A percentile compares a stretch with the other conserved stretches of the same genome.
Conservation (phyloP, 2,329 filamentous ascomycete genomes). For the Fusarium nodosum region DNA sequence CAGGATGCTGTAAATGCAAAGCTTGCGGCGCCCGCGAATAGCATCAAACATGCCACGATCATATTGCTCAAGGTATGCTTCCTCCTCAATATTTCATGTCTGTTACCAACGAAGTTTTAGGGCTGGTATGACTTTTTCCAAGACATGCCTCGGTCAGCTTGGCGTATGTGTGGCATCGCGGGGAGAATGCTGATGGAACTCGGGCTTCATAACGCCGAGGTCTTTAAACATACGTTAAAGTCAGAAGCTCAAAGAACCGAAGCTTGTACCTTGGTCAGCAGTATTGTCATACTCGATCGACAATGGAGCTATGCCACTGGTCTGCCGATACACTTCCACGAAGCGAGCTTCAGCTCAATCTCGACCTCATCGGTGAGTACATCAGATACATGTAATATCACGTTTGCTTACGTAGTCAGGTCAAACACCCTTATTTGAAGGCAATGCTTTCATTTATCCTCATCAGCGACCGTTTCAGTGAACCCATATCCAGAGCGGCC, state of each 20-base stretch:
- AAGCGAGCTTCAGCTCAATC: constrained; percentile 33
- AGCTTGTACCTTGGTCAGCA: constrained; percentile 24
- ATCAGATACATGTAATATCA: rapidly evolving
- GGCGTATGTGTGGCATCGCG: constrained; percentile 50
- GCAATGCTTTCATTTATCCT: constrained; percentile 38
- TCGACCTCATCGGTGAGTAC: constrained; percentile 26
- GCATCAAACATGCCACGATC: constrained; percentile 32
- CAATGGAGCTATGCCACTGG: constrained; percentile 40
- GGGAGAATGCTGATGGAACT: constrained; percentile 50
- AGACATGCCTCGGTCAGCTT: constrained; percentile 43
- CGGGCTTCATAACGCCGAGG: constrained; percentile 48
- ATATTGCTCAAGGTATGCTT: constrained; percentile 24
- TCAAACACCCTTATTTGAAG: constrained; percentile 31
- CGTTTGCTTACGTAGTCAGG: background rate
- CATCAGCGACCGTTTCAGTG: constrained; percentile 33
- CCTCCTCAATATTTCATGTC: rapidly evolving
- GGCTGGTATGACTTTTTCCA: constrained; percentile 48
- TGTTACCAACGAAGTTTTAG: background rate
- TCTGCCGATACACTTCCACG: constrained; percentile 29
- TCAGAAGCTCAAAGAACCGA: constrained; percentile 21
- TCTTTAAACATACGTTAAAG: constrained; percentile 37
- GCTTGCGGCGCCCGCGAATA: constrained; percentile 30
- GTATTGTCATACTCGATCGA: constrained; percentile 22
- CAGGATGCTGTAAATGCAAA: constrained; percentile 36
- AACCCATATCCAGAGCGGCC: constrained; percentile 24